These are phyloP conservation scores for Cutaneotrichosporon cavernicola DNA, from an alignment of 1,284 basidiomycete genomes.

Conservation along the genomic window DNA sequence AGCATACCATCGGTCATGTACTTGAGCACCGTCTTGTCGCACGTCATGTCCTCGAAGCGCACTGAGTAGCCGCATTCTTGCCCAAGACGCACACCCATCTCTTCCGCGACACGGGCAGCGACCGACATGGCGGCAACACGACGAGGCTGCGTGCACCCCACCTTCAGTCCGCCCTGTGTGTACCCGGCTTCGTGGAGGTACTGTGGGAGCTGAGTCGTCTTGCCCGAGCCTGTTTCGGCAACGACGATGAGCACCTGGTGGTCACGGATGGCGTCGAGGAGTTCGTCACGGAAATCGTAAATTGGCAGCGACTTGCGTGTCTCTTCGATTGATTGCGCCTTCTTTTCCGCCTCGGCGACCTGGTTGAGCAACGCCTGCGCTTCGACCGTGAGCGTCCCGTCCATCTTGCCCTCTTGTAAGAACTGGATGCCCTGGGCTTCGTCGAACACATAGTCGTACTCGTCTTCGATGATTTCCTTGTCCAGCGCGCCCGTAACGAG, in stretches of 20 bases:
- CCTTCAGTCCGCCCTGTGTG: constrained; percentile 79
- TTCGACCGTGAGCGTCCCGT: constrained; percentile 77
- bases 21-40: constrained; percentile 94
- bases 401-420: constrained; percentile 77
- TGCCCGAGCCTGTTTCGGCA: constrained; percentile 93
- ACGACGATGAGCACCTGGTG: constrained; percentile 91
- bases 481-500: constrained; percentile 87
- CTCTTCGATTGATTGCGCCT: constrained; percentile 83
- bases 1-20: constrained; percentile 99
- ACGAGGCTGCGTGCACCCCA: constrained; percentile 97
- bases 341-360: constrained; percentile 86
- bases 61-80: constrained; percentile 98
- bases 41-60: constrained; percentile 98
- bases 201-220: constrained; percentile 97
- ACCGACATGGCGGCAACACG: constrained; percentile 99
- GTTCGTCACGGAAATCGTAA: constrained; percentile 77
- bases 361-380: constrained; percentile 82
- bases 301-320: constrained; percentile 89
- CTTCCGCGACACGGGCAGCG: constrained; percentile 96
- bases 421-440: constrained; percentile 96
- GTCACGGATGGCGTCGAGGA: constrained; percentile 83
- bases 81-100: constrained; percentile 94
- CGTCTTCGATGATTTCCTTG: constrained; percentile 69
- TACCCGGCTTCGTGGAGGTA: constrained; percentile 98
- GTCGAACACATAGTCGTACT: constrained; percentile 97